Evolutionary conservation across 768 basidiomycete species (phyloP), one percentile per base, ranked within the genome.

Genomic region (Rhizopogon roseolus): DNA sequence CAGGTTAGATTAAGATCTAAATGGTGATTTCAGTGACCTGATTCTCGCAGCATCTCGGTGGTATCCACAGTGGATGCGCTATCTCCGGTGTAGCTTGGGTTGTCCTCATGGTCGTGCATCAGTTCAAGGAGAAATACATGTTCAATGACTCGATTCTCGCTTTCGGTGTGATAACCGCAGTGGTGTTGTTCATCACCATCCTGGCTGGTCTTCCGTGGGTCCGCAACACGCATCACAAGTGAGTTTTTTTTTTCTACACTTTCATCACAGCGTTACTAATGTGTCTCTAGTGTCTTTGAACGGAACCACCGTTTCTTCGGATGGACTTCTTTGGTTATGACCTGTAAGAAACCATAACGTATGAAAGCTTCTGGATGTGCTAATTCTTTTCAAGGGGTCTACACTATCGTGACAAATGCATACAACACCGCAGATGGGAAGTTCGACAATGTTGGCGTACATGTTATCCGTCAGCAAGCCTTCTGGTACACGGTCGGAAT

Each of bases 181-280:
- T 86, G 7, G 68, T 76, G 5, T 75, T 90, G 40, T 72, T 82
- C 54, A 66, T 86, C 54, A 83, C 81, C 42, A 76, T 85, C 40
- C 63, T 79, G 41, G 81, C 85, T 41, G 88, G 86, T 13, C 78
- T 90, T 64, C 89, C 88, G 29, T 89, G 87, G 86, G 80, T 91
- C 43, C 77, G 89, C 57, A 90, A 90, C 60, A 82, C 80, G 10
- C 85, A 89, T 59, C 88, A 90, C 75, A 90, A 90, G 88, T 88
- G 65, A 61, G 81, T 68, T 56, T 14, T n/a, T 6, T 28, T 41
- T 46, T 4, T 43, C 25, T 13, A 38, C 13, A 36, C 14, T 38
- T 50, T 45, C 14, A 16, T 16, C 44, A 36, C 34, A 8, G 10
- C 9, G 9, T 42, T 25, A 10, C 44, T 51, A 16, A 55, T 43